Conservation (phyloP, 2,329 filamentous ascomycete species). For the Geosmithia putterillii region DNA sequence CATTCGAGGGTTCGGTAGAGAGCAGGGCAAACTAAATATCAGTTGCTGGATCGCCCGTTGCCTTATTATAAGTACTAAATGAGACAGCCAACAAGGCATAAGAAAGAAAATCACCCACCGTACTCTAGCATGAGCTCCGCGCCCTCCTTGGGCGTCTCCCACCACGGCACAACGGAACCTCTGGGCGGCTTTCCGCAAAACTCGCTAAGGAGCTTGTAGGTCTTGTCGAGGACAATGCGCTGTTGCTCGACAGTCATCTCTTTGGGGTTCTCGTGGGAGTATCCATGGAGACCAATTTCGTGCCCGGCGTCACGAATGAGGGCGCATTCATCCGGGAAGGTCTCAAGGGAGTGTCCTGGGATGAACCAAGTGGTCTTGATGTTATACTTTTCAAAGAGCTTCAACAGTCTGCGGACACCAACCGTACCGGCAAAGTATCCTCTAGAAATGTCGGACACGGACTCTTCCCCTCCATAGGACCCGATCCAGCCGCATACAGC, state of each 20-base stretch:
- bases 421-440: constrained; percentile 58
- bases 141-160: constrained; percentile 59
- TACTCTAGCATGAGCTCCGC: constrained; percentile 52
- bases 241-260: constrained; percentile 68
- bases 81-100: too few species aligned
- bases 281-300: constrained; percentile 51
- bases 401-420: constrained; percentile 53
- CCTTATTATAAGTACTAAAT: too few species aligned
- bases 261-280: constrained; percentile 61
- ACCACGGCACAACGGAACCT: constrained; percentile 62
- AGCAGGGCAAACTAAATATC: too few species aligned
- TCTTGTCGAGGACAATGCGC: constrained; percentile 62
- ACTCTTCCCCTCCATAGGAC: constrained; percentile 63
- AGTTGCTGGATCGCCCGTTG: too few species aligned
- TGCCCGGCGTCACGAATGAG: constrained; percentile 32
- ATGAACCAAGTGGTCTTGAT: constrained; percentile 52
- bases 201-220: constrained; percentile 56
- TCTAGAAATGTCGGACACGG: constrained; percentile 58
- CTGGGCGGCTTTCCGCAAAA: constrained; percentile 60
- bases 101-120: too few species aligned
- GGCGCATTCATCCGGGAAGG: constrained; percentile 32
- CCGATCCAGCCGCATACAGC: constrained; percentile 66
- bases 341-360: constrained; percentile 34
- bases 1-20: too few species aligned
- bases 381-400: constrained; percentile 60